Evolutionary conservation across 208 protist genomes (phyloP).

Genomic region (Leptomonas pyrrhocoris): DNA sequence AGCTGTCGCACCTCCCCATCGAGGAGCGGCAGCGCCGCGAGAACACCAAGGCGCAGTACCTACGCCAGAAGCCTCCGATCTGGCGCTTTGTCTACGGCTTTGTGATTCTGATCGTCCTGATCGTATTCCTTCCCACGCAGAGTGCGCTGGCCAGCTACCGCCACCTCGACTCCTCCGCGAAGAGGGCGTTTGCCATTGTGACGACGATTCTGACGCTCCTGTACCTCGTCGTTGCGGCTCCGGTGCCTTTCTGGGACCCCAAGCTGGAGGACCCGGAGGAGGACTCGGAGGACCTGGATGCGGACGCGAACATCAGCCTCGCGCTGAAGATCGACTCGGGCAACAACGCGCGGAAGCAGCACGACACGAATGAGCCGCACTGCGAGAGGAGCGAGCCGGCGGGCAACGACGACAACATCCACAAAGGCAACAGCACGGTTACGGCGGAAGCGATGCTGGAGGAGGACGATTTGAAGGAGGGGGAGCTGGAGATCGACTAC

Average conservation of each 20-base stretch:
- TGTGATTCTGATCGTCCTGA: slow-evolving; percentile 43
- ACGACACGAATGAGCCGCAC: no score
- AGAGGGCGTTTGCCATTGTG: slow-evolving; percentile 38
- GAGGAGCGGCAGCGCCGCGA: slow-evolving; percentile 24
- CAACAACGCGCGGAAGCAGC: neutral
- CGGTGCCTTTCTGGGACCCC: slow-evolving; percentile 4
- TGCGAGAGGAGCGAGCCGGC: no score
- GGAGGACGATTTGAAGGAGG: neutral
- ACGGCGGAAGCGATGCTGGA: no score
- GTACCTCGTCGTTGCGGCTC: slow-evolving; percentile 22
- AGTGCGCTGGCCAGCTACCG: slow-evolving; percentile 42
- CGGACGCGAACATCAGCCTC: no score
- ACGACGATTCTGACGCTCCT: slow-evolving; percentile 26
- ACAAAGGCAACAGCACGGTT: no score
- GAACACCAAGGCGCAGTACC: slow-evolving; percentile 28
- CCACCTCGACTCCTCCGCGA: slow-evolving; percentile 1
- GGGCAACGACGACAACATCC: no score
- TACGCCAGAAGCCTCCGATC: slow-evolving; percentile 51
- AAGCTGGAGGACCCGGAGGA: neutral
- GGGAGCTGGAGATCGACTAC: slow-evolving; percentile 63
- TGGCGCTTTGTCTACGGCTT: slow-evolving; percentile 60
- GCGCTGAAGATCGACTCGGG: neutral
- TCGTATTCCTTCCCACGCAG: slow-evolving; percentile 56
- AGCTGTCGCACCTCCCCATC: slow-evolving; percentile 35
- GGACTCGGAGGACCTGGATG: neutral